Base-by-base conservation (phyloP, 352 stramenopile species). In the Phytophthora sojae region DNA sequence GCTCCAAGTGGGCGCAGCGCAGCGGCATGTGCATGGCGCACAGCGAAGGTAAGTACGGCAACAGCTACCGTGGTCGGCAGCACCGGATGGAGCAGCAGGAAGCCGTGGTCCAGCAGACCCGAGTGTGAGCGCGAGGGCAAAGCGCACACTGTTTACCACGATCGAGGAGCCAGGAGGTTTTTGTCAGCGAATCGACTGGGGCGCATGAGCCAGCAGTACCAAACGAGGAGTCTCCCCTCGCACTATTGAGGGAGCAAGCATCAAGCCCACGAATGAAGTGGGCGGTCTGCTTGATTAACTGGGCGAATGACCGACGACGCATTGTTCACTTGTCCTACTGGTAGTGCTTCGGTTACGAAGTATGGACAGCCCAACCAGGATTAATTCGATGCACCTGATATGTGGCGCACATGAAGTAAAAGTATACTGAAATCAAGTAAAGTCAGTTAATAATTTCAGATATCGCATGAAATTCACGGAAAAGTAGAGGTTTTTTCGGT, bases 1-100 rank as follows among this genome's bases (percentile, higher is more conserved):
- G 87, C 69, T 85, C 77, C 19, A 95, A 95, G 65, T 95, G 87
- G 87, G 87, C 87, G 2, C 87, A 95, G 69, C 84, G 87, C 19
- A 95, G 93, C 50, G 87, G 87, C 17, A 93, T 93, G 84, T 95
- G 87, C 77, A 95, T 95, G 88, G 86, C 84, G 1, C 88, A 95
- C 61, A 93, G 86, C 50, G 88, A 95, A 61, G 88, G 88, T 21
- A 89, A 87, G 53, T 95, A 95, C 47, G 87, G 87, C 29, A 93
- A 92, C 62, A 94, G 87, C 63, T 94, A 94, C 52, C 83, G 87
- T 56, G 87, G 87, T 2, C 75, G 87, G 4, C 69, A 92, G 39
- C 52, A 85, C 25, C 84, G 86, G 35, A 80, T 71, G 57, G 68
- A 77, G 61, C 37, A 71, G 49, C 59, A 69, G 3, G 64, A 52